These are phyloP conservation scores for Dothideomycetes sp. DNA, from an alignment of 2,329 filamentous ascomycete genomes.

Conservation along the genomic window DNA sequence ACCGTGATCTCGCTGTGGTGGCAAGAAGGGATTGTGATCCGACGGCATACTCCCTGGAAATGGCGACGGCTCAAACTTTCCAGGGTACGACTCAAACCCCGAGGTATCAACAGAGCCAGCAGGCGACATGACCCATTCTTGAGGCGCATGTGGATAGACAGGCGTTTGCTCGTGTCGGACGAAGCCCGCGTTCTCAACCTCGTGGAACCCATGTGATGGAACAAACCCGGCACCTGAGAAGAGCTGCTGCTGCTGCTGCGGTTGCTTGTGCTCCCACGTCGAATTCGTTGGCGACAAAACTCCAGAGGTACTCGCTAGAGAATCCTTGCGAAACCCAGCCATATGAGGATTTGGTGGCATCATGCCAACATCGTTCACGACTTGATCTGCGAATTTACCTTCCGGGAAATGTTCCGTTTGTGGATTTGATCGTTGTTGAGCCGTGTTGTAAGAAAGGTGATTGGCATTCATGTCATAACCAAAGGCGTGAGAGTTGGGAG, in stretches of 20 bases:
- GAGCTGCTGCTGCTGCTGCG: slow-evolving; percentile 14
- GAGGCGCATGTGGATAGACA: slow-evolving; percentile 1
- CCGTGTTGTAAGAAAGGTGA: slow-evolving; percentile 2
- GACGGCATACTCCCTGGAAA: slow-evolving; percentile 31
- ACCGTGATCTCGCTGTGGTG: slow-evolving; percentile 29
- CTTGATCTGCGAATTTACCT: neutral
- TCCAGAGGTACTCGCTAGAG: slow-evolving; percentile 25
- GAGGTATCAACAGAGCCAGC: slow-evolving; percentile 68
- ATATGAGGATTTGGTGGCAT: slow-evolving; percentile 18
- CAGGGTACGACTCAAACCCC: slow-evolving; percentile 58
- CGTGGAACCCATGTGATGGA: slow-evolving; percentile 8
- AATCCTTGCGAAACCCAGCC: slow-evolving; percentile 24
- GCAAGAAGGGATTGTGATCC: slow-evolving; percentile 31
- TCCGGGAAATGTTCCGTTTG: neutral
- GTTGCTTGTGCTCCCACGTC: slow-evolving; percentile 24
- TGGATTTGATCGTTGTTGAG: slow-evolving; percentile 3
- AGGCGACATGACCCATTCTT: slow-evolving; percentile 20
- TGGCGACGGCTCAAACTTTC: slow-evolving; percentile 39
- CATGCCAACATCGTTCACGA: slow-evolving; percentile 19
- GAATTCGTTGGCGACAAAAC: slow-evolving; percentile 23
- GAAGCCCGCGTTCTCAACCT: slow-evolving; percentile 8
- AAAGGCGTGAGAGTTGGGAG: slow-evolving; percentile 4
- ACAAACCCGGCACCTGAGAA: slow-evolving; percentile 16
- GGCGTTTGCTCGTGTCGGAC: slow-evolving; percentile 5
- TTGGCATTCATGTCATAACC: slow-evolving; percentile 6